phyloP scores from a whole-genome alignment of 2,329 filamentous ascomycete species.

The Ophioceras dolichostomum region DNA sequence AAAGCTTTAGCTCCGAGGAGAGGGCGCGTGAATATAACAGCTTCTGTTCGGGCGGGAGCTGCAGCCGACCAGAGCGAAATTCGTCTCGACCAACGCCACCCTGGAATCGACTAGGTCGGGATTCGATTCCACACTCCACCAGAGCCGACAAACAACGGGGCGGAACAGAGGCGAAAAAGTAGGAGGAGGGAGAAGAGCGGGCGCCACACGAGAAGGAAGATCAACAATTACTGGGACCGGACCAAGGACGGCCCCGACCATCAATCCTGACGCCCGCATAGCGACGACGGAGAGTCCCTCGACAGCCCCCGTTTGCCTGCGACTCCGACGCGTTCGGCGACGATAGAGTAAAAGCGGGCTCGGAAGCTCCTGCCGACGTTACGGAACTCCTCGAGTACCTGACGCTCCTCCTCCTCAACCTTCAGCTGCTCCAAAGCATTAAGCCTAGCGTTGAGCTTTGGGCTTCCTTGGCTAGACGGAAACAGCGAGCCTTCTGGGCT shows the following conservation, averaged over 20 bases:
- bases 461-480: no score
- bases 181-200: no score
- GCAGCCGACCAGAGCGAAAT: background rate
- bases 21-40: background rate
- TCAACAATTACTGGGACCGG: background rate
- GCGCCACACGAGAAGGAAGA: background rate
- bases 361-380: background rate
- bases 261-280: background rate
- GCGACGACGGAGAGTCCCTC: background rate
- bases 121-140: no score
- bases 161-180: background rate
- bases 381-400: background rate
- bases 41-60: background rate
- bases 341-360: no score
- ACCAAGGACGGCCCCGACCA: background rate
- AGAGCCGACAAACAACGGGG: background rate
- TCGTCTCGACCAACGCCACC: no score
- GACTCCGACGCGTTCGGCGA: no score
- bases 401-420: background rate
- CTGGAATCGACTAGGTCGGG: no score
- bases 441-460: background rate
- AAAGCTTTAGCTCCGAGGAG: background rate
- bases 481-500: no score
- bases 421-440: background rate
- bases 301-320: background rate